Evolutionary conservation across 306 rosid species (phyloP).

Genomic region (Herpetospermum pedunculosum): DNA sequence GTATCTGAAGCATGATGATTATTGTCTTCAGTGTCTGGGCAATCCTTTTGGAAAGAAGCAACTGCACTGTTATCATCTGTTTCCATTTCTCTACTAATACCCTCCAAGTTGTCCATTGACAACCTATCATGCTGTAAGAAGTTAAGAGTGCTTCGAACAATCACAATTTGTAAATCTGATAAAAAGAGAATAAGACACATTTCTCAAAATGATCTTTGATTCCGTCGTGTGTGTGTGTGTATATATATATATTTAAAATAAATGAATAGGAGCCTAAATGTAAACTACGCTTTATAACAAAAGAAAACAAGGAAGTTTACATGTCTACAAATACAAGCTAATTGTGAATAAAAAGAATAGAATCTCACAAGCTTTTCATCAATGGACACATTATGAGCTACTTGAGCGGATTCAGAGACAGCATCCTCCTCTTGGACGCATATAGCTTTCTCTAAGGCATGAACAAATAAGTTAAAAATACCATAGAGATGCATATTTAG

Average conservation of each 20-base stretch:
- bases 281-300: background rate
- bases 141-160: constrained; percentile 34
- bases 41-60: constrained; percentile 19
- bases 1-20: constrained; percentile 47
- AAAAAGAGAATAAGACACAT: background rate
- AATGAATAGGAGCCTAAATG: background rate
- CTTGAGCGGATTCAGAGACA: constrained; percentile 17
- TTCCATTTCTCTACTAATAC: constrained; percentile 16
- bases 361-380: constrained; percentile 40
- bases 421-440: constrained; percentile 19
- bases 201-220: background rate
- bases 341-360: background rate
- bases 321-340: background rate
- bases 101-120: constrained; percentile 23
- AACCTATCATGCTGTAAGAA: constrained; percentile 62
- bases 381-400: constrained; percentile 21
- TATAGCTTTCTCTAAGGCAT: constrained; percentile 15
- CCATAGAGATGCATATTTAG: constrained; percentile 19
- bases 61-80: constrained; percentile 21
- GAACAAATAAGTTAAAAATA: constrained; percentile 19
- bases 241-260: background rate
- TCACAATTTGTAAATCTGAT: background rate
- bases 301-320: background rate
- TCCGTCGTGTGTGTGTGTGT: too few species aligned
- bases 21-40: constrained; percentile 15